phyloP scores from a whole-genome alignment of 1,284 basidiomycete genomes.

The Kwoniella shivajii region DNA sequence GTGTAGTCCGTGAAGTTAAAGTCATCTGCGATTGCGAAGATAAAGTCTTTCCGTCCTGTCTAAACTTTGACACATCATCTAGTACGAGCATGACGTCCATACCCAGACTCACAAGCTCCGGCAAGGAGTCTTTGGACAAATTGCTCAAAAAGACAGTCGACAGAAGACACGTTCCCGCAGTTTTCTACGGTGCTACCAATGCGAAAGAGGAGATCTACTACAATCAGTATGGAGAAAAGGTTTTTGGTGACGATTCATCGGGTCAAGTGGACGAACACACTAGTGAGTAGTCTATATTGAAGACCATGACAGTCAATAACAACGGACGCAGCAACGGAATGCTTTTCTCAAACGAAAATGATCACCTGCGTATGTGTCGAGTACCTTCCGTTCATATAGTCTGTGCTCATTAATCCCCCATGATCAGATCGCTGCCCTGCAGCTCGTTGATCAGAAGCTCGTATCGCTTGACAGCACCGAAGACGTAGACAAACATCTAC shows the following conservation, averaged over 20 bases:
- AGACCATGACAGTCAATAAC: neutral
- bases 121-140: constrained; percentile 30
- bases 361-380: constrained; percentile 34
- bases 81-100: neutral
- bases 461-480: constrained; percentile 35
- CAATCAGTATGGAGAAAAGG: constrained; percentile 32
- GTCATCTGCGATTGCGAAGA: too few species aligned
- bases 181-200: constrained; percentile 38
- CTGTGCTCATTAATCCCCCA: neutral
- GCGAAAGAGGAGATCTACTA: constrained; percentile 38
- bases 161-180: constrained; percentile 27
- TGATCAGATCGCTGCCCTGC: constrained; percentile 36
- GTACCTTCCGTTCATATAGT: neutral
- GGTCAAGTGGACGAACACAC: constrained; percentile 36
- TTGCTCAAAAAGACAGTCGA: constrained; percentile 22
- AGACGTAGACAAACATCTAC: constrained; percentile 30
- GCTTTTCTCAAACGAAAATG: constrained; percentile 46
- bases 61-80: too few species aligned
- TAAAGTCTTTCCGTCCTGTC: too few species aligned
- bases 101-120: constrained; percentile 18
- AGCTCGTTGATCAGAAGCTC: constrained; percentile 38
- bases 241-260: constrained; percentile 32
- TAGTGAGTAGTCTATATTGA: constrained; percentile 23
- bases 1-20: too few species aligned
- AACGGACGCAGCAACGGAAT: constrained; percentile 27